phyloP scores from a whole-genome alignment of 108 stramenopile species.

The Aurantiochytrium sp. region DNA sequence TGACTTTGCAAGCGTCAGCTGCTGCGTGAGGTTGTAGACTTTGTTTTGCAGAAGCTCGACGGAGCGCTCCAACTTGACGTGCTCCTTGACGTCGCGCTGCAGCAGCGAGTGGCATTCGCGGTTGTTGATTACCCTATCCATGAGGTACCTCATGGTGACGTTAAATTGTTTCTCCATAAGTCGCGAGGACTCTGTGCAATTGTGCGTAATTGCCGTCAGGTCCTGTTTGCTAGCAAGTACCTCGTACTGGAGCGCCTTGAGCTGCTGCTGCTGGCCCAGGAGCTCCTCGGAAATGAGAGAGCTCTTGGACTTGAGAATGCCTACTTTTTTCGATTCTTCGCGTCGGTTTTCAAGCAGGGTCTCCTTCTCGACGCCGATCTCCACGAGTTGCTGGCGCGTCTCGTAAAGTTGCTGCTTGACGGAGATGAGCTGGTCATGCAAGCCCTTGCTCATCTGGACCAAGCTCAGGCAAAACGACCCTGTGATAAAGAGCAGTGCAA shows the following conservation, averaged over 20 bases:
- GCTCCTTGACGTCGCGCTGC: background rate
- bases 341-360: background rate
- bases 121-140: constrained; percentile 14
- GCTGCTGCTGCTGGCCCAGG: background rate
- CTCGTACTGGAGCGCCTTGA: background rate
- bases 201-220: background rate
- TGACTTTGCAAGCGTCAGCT: background rate
- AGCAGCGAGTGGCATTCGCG: background rate
- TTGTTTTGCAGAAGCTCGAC: constrained; percentile 11
- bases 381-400: background rate
- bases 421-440: constrained; percentile 4
- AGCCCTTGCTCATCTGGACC: background rate
- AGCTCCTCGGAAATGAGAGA: background rate
- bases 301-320: background rate
- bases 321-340: background rate
- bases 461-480: background rate
- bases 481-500: constrained; percentile 8
- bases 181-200: background rate
- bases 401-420: background rate
- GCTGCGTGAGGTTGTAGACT: background rate
- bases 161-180: constrained; percentile 15
- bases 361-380: background rate
- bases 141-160: constrained; percentile 5
- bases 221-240: background rate
- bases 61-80: background rate